These are phyloP conservation scores for Fermentozyma sake DNA, from an alignment of 1,139 yeast species.

Conservation along the genomic window DNA sequence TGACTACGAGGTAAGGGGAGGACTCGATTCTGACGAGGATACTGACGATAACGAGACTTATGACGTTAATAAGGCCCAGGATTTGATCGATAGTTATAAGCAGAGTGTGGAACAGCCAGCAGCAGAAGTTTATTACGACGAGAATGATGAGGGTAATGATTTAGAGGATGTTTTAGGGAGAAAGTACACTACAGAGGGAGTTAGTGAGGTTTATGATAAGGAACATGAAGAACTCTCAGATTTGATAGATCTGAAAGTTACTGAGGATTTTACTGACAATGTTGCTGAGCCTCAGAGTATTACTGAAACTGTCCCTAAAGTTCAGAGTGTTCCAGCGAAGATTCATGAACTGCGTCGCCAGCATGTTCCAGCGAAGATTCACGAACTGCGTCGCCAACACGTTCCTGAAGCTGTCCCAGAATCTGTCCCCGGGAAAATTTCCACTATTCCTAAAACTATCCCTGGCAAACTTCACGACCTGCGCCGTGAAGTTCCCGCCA, in stretches of 20 bases:
- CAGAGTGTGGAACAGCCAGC: conserved; percentile 19
- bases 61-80: conserved; percentile 12
- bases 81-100: conserved; percentile 20
- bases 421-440: no score
- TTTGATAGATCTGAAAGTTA: not conserved
- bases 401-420: no score
- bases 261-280: conserved; percentile 1
- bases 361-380: no score
- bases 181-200: conserved; percentile 12
- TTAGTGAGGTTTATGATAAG: conserved; percentile 4
- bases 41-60: conserved; percentile 16
- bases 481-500: no score
- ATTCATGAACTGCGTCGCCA: no score
- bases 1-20: conserved; percentile 38
- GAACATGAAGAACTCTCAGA: conserved; percentile 12
- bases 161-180: conserved; percentile 3
- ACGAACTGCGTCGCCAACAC: no score
- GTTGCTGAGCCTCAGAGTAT: no score
- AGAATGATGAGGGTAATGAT: conserved; percentile 39
- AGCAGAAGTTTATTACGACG: conserved; percentile 37
- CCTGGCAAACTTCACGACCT: no score
- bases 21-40: conserved; percentile 15
- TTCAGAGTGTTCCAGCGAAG: no score
- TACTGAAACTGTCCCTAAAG: no score
- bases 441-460: no score